Conservation (phyloP, 176 grass and related monocot species). For the Canna indica region DNA sequence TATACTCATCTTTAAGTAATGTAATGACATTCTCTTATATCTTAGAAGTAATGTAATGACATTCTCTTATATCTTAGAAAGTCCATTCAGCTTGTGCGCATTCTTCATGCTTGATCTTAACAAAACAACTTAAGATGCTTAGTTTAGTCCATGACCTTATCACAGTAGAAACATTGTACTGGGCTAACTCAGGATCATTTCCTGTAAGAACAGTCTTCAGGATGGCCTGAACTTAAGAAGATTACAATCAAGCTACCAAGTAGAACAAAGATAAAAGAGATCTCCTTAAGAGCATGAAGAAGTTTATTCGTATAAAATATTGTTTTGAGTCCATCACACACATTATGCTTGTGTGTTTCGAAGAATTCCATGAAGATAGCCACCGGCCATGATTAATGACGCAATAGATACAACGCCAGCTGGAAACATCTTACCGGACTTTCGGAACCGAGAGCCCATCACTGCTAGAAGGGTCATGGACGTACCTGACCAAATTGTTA, state of each 20-base stretch:
- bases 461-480: conserved; percentile 1
- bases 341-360: not conserved
- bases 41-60: not conserved
- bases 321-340: no score
- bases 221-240: no score
- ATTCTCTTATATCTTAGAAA: not conserved
- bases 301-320: no score
- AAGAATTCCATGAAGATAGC: conserved; percentile 18
- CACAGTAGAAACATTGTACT: not conserved
- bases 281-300: no score
- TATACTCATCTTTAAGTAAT: not conserved
- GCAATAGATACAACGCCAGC: conserved; percentile 10
- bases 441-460: conserved; percentile 15
- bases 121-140: not conserved
- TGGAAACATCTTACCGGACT: conserved; percentile 11
- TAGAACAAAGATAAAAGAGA: no score
- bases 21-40: not conserved
- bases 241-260: no score
- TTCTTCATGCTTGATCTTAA: not conserved
- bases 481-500: not conserved
- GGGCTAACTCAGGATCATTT: not conserved
- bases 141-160: no score
- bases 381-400: conserved; percentile 10
- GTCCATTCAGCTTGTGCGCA: not conserved
- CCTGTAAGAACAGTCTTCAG: not conserved